Base-by-base conservation (phyloP, 768 basidiomycete genomes). In the Lyophyllum semitale region DNA sequence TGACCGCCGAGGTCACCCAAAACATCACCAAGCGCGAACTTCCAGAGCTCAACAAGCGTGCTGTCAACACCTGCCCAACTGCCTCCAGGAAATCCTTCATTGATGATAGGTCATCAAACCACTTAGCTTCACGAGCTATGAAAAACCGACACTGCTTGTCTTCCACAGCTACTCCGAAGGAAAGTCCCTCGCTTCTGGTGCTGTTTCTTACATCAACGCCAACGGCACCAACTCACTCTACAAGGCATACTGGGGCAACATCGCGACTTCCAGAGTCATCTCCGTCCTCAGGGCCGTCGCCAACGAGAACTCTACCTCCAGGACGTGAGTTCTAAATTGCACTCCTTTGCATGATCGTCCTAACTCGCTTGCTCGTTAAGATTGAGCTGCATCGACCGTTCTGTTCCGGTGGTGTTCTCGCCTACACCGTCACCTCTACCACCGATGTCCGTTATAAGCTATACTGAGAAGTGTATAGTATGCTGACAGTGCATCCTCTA, bases 391-490 rank as follows among this genome's bases (percentile, higher is more conserved):
- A 58, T 58, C 26, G 79, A 79, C 59, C 56, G 66, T n/a, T 72
- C 20, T 78, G 77, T 66, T 51, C 47, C 25, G 60, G 65, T 46
- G 74, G 74, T 59, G 73, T 78, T 48, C 76, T 79, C 51, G 77
- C 77, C 4, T 79, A 81, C 68, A 79, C 77, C 22, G 63, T 73
- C 53, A 73, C 68, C 41, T 51, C 75, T n/a, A 73, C 77, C n/a
- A 78, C 76, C 55, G 75, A 78, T 65, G 73, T 75, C 38, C 37
- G 69, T 62, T 15, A 18, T 18, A 2, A 8, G 4, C 29, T 11
- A 27, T 13, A 3, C 0, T 6, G 7, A 13, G 9, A 13, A 3
- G 4, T 23, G 45, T 25, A 20, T n/a, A 4, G 9, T 4, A n/a
- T 15, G 2, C 33, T n/a, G 27, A 38, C 20, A 23, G 8, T n/a